Evolutionary conservation across 108 stramenopile genomes (phyloP), one percentile per base, ranked within the genome.

Genomic region (Mayamaea pseudoterrestris): DNA sequence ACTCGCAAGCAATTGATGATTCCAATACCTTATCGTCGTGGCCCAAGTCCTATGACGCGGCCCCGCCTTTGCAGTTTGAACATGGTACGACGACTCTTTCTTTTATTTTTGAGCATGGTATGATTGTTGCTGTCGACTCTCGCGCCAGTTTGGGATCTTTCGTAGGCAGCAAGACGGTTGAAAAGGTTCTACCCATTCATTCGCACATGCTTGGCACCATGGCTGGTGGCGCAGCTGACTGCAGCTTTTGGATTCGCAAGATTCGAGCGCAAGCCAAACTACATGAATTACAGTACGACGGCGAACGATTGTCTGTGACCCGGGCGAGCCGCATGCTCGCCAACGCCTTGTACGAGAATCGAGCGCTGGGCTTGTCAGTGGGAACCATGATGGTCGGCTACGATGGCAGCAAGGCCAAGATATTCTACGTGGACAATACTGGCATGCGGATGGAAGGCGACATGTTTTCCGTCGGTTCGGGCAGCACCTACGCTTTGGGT

Each of bases 151-250:
- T 92, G 44, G 90, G 90, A n/a, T 78, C 64, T 50, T 92, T 92
- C 61, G 83, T 92, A 9, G 83, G 90, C 0, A 77, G 74, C 35
- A 87, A 87, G 53, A 85, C 85, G 7, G 65, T 65, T 0, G 78
- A 92, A 53, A 92, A 92, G 52, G 83, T 88, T 0, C 63, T 91
- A 30, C 89, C 89, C 13, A 69, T 91, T 4, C 78, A 74, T 59
- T 58, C 68, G 46, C 70, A 74, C 39, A 75, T 86, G 11, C 42
- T 92, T 2, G 90, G 85, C 21, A 92, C 90, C 6, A 92, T 92
- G 90, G 90, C 90, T 16, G 90, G 90, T 13, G 85, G 85, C 3
- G 90, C 90, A 13, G 90, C 85, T 12, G 90, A 92, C 57, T 92
- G 90, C 36, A 58, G 59, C 39, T 73, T 56, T 51, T 88, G 85